Evolutionary conservation across 495 filamentous ascomycete species (phyloP), one percentile per base, ranked within the genome.

Genomic region (Talaromyces stipitatus): DNA sequence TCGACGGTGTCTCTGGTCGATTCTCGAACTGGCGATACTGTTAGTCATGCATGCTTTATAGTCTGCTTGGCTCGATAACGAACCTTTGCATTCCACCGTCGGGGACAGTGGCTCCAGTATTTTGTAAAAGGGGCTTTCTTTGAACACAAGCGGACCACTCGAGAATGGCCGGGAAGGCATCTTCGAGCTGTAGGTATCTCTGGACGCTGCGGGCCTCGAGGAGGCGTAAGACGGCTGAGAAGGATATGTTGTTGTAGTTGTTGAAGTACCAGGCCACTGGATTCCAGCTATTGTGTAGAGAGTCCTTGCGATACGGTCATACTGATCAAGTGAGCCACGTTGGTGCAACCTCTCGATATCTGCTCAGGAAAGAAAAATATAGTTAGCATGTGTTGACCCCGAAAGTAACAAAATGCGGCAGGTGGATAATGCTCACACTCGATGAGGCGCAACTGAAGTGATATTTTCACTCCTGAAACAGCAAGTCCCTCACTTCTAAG

Each of bases 381-480:
- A 9, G 11, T 18, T 36, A 36, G 33, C 18, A 46, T 16, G 22
- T 46, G 16, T 20, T 46, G 0, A 20, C 22, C 5, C 10, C 14
- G 45, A 48, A 48, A 26, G 45, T 18, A 48, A 48, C 9, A 18
- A 26, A n/a, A 48, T 23, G 32, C 38, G 52, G 10, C 33, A 54
- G 27, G 16, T 43, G 10, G 22, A 53, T 46, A 33, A 29, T 43
- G 27, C 88, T 68, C 75, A 97, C 94, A 81, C 26, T 80, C 66
- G 58, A 85, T 83, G 48, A 97, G 85, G 58, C 92, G 85, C 24
- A 71, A 69, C 68, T 95, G 91, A 41, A 97, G 72, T 18, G 85
- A 78, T 26, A 82, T 77, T 72, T 98, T 98, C 58, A 90, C 83
- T 8, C 94, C 94, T 26, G 82, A 87, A 36, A 89, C 84, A 30